These are phyloP conservation scores for Zizania latifolia DNA, from an alignment of 176 grass and related monocot genomes.

Conservation along the genomic window DNA sequence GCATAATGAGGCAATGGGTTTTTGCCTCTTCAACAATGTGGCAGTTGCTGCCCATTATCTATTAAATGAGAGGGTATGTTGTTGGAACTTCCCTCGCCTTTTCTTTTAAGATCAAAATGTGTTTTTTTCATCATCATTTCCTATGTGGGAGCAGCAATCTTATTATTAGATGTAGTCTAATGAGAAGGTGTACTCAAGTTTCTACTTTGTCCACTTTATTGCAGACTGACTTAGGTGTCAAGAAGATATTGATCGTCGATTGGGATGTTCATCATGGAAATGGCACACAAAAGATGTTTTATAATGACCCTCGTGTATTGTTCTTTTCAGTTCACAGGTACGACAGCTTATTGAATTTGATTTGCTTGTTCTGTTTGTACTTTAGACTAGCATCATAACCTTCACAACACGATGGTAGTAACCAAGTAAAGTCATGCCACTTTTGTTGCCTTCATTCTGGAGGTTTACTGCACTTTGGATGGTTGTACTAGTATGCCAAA, in stretches of 20 bases:
- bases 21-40: slow-evolving; percentile 97
- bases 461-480: background rate
- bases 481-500: background rate
- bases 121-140: background rate
- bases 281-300: slow-evolving; percentile 92
- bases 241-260: slow-evolving; percentile 93
- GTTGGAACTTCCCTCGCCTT: slow-evolving; percentile 5
- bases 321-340: slow-evolving; percentile 99
- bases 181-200: background rate
- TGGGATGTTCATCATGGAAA: slow-evolving; percentile 99
- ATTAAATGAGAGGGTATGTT: slow-evolving; percentile 73
- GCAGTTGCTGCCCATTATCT: slow-evolving; percentile 82
- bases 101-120: slow-evolving; percentile 2
- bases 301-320: slow-evolving; percentile 73
- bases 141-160: background rate
- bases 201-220: slow-evolving; percentile 5
- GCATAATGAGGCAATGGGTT: slow-evolving; percentile 83
- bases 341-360: background rate
- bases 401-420: slow-evolving; percentile 9
- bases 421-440: background rate
- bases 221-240: slow-evolving; percentile 89
- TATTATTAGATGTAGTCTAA: background rate
- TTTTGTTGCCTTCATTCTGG: slow-evolving; percentile 6
- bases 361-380: slow-evolving; percentile 11
- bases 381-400: slow-evolving; percentile 7